Percentiles rank a stretch among this genome's conserved stretches.
Evolutionary conservation across 116 monocot species (phyloP).

Genomic region (Trichopus zeylanicus): DNA sequence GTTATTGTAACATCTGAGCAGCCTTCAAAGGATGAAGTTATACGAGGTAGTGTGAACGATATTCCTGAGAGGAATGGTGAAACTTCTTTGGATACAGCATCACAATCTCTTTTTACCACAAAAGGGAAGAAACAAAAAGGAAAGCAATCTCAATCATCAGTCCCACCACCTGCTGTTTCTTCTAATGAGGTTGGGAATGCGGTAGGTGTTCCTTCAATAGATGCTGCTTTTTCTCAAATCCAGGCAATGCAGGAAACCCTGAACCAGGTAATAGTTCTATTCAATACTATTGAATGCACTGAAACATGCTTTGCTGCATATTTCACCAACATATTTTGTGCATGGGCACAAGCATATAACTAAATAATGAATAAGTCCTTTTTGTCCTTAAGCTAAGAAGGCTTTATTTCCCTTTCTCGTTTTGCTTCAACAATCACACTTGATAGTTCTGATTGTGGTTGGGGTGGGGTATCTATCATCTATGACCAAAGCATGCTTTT

Average conservation of each 20-base stretch:
- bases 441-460: no score
- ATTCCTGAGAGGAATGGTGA: slow-evolving; percentile 31
- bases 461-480: no score
- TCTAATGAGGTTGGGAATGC: slow-evolving; percentile 39
- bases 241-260: slow-evolving; percentile 50
- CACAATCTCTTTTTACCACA: slow-evolving; percentile 19
- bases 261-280: slow-evolving; percentile 48
- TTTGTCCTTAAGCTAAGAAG: no score
- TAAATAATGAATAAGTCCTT: no score
- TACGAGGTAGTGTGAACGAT: slow-evolving; percentile 32
- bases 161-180: slow-evolving; percentile 51
- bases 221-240: slow-evolving; percentile 36
- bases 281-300: not conserved
- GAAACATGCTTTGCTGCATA: no score
- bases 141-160: slow-evolving; percentile 41
- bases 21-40: slow-evolving; percentile 19
- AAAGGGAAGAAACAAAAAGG: slow-evolving; percentile 49
- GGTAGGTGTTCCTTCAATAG: slow-evolving; percentile 13
- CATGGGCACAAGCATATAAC: no score
- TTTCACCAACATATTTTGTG: no score
- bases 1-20: slow-evolving; percentile 24
- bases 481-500: no score
- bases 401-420: no score
- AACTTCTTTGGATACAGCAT: slow-evolving; percentile 14
- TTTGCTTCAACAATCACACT: no score